phyloP scores from a whole-genome alignment of 108 stramenopile genomes.

The Nannochloropsis salina region DNA sequence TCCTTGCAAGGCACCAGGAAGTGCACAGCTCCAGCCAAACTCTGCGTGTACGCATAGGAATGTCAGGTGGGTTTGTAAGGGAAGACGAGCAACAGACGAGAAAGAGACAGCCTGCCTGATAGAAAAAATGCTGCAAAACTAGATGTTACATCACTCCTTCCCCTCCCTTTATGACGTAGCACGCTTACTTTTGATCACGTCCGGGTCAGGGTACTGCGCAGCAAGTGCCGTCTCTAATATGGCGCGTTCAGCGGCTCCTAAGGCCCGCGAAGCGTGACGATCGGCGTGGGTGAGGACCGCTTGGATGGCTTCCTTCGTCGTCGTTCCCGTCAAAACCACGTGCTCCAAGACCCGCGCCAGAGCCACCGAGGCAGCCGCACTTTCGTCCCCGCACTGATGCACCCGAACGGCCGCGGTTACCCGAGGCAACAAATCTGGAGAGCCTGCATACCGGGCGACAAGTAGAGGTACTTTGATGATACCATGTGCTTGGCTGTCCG shows the following conservation, averaged over 20 bases:
- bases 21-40: neutral
- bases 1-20: neutral
- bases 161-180: neutral
- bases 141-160: too few relatives aligned
- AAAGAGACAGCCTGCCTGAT: too few relatives aligned
- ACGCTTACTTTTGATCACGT: neutral
- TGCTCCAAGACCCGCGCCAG: neutral
- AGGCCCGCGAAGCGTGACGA: neutral
- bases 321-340: neutral
- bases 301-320: neutral
- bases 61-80: too few relatives aligned
- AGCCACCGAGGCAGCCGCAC: neutral
- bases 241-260: neutral
- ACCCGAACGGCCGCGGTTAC: neutral
- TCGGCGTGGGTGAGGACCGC: neutral
- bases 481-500: neutral
- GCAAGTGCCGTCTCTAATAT: neutral
- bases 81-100: too few relatives aligned
- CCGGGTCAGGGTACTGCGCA: neutral
- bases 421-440: neutral
- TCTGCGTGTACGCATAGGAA: neutral
- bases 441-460: neutral
- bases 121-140: too few relatives aligned
- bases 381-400: neutral
- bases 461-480: neutral